phyloP scores from a whole-genome alignment of 177 flowering plant species.

The Tripterygium wilfordii region DNA sequence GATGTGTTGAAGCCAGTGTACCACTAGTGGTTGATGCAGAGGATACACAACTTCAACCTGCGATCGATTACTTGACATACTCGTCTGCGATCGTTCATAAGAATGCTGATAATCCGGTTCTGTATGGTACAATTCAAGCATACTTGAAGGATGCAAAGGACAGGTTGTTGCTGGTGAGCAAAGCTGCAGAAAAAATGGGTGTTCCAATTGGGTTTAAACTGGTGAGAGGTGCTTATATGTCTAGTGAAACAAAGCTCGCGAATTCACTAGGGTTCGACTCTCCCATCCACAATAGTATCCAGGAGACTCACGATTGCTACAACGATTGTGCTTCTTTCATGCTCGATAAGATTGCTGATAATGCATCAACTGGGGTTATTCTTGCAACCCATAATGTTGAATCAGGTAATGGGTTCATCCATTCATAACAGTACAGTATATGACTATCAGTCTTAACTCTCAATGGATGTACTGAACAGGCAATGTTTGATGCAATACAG shows the following conservation, averaged over 20 bases:
- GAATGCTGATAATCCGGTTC: slow-evolving; percentile 32
- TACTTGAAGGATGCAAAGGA: slow-evolving; percentile 80
- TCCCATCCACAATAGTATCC: slow-evolving; percentile 67
- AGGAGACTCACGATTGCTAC: slow-evolving; percentile 69
- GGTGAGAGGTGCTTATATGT: slow-evolving; percentile 93
- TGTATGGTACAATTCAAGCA: slow-evolving; percentile 77
- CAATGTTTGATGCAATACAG: not conserved
- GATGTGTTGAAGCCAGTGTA: slow-evolving; percentile 39
- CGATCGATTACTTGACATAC: slow-evolving; percentile 78
- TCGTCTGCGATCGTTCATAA: slow-evolving; percentile 46
- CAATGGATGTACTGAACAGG: no score
- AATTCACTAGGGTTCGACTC: slow-evolving; percentile 52
- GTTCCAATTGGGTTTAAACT: slow-evolving; percentile 69
- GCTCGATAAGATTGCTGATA: slow-evolving; percentile 58
- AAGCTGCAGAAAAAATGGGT: slow-evolving; percentile 62
- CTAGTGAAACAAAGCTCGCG: slow-evolving; percentile 58
- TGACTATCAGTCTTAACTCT: no score
- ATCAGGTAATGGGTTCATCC: slow-evolving; percentile 46
- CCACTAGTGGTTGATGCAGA: slow-evolving; percentile 81
- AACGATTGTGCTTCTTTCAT: slow-evolving; percentile 60
- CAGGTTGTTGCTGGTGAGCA: slow-evolving; percentile 33
- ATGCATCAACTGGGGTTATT: slow-evolving; percentile 46
- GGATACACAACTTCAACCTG: slow-evolving; percentile 74
- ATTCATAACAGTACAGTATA: no score
- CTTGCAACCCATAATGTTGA: slow-evolving; percentile 87